These are phyloP conservation scores for Elaeis guineensis DNA, from an alignment of 176 grass and related monocot genomes.

Conservation along the genomic window DNA sequence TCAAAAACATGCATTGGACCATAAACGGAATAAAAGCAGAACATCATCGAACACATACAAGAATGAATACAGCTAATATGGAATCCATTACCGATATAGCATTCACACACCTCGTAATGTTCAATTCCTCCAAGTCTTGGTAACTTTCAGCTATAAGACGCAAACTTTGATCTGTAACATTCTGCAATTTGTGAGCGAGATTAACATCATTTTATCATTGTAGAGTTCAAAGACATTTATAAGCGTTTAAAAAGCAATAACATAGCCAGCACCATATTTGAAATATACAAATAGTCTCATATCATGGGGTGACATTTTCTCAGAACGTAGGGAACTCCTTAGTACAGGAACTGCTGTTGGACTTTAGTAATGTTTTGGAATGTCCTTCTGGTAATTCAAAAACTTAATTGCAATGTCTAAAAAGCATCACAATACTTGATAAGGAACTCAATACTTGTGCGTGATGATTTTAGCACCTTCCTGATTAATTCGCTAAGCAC, in stretches of 20 bases:
- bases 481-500: no score
- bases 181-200: conserved; percentile 37
- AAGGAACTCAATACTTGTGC: no score
- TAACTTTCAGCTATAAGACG: conserved; percentile 59
- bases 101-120: conserved; percentile 70
- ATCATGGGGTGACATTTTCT: no score
- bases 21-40: not conserved
- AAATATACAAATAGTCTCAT: not conserved
- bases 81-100: not conserved
- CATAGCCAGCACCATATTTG: not conserved
- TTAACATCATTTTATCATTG: not conserved
- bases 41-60: not conserved
- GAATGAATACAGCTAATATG: not conserved
- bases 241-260: no score
- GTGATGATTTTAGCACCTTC: no score
- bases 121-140: conserved; percentile 47
- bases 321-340: no score
- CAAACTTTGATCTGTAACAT: conserved; percentile 58
- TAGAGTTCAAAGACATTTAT: not conserved
- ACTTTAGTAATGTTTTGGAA: no score
- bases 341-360: no score
- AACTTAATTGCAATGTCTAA: no score
- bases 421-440: no score
- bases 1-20: no score
- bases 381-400: no score